phyloP scores from a whole-genome alignment of 257 asterid species.

The Primulina huaijiensis region DNA sequence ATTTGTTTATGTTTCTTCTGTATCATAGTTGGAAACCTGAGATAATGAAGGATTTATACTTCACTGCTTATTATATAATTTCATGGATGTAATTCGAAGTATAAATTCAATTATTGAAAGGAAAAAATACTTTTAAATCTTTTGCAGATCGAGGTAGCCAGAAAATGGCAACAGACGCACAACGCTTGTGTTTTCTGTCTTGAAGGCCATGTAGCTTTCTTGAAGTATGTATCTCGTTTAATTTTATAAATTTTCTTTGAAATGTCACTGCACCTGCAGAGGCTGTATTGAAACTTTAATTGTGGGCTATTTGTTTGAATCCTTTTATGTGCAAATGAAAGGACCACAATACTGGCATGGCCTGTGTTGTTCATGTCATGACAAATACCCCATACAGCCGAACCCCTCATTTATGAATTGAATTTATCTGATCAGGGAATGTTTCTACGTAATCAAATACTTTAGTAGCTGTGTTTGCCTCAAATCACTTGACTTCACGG shows the following conservation, averaged over 20 bases:
- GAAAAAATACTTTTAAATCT: too few species aligned
- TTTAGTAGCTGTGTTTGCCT: neutral
- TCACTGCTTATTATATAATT: neutral
- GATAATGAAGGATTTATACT: neutral
- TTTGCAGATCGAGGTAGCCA: neutral
- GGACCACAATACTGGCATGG: slow-evolving; percentile 32
- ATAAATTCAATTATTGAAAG: neutral
- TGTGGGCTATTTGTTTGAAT: neutral
- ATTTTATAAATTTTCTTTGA: slow-evolving; percentile 3
- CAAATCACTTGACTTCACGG: neutral
- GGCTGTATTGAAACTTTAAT: neutral
- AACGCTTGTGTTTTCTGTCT: neutral
- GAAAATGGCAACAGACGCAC: neutral
- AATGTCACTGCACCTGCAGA: slow-evolving; percentile 16
- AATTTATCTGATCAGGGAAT: slow-evolving; percentile 23
- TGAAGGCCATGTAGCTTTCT: slow-evolving; percentile 26
- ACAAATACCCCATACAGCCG: neutral
- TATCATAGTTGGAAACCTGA: neutral
- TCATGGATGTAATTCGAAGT: neutral
- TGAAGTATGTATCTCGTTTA: neutral
- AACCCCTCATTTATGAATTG: slow-evolving; percentile 15
- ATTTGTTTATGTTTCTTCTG: neutral
- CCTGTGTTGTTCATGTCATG: slow-evolving; percentile 17
- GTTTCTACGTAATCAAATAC: neutral
- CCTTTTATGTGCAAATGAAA: neutral